phyloP scores from a whole-genome alignment of 169 alveolate genomes.

The Plasmodium fragile region DNA sequence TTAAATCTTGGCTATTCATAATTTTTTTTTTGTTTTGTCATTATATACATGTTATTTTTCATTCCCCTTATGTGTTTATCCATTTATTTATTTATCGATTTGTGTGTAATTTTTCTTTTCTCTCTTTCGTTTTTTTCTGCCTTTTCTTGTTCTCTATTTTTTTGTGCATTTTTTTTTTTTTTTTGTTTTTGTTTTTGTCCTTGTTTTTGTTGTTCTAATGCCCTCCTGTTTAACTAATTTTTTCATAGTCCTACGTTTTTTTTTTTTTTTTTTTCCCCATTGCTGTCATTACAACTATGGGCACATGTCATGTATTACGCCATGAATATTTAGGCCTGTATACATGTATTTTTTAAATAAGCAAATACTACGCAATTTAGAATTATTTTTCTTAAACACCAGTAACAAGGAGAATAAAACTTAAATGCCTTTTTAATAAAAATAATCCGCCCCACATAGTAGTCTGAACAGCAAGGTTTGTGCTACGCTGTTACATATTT shows the following conservation, averaged over 20 bases:
- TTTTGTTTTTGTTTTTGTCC: constrained; percentile 6
- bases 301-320: constrained; percentile 9
- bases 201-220: constrained; percentile 22
- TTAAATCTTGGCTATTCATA: background rate
- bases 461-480: constrained; percentile 1
- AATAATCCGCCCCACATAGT: constrained; percentile 5
- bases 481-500: background rate
- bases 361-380: background rate
- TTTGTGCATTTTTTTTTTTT: background rate
- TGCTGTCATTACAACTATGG: constrained; percentile 32
- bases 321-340: background rate
- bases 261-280: background rate
- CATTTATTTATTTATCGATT: constrained; percentile 13
- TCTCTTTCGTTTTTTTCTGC: background rate
- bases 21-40: background rate
- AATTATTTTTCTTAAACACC: background rate
- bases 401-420: background rate
- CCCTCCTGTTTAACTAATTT: background rate
- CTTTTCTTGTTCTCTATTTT: background rate
- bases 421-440: constrained; percentile 11
- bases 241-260: constrained; percentile 28
- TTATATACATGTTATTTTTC: background rate
- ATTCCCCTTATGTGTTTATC: background rate
- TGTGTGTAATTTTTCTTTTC: background rate
- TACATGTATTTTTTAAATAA: constrained; percentile 6